Percentiles rank a stretch among this genome's conserved stretches.
Evolutionary conservation across 2,329 filamentous ascomycete genomes (phyloP).

Genomic region (Trichophyton mentagrophytes): DNA sequence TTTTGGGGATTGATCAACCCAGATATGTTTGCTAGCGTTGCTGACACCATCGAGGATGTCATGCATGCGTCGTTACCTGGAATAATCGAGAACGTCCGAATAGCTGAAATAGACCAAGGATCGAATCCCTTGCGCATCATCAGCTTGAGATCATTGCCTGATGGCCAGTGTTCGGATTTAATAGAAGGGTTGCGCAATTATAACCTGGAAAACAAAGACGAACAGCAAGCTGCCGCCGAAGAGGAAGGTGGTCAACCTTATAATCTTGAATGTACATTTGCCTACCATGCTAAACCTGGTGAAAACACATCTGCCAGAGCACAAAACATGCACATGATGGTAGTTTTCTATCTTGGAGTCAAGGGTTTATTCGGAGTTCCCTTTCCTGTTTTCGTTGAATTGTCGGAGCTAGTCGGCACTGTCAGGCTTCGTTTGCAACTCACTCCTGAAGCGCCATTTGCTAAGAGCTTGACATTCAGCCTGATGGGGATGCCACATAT

Average conservation of each 20-base stretch:
- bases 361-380: slow-evolving; percentile 82
- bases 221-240: slow-evolving; percentile 73
- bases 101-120: slow-evolving; percentile 89
- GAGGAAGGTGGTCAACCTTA: slow-evolving; percentile 88
- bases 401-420: slow-evolving; percentile 83
- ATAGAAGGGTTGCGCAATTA: slow-evolving; percentile 68
- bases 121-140: slow-evolving; percentile 80
- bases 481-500: slow-evolving; percentile 90
- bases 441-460: slow-evolving; percentile 79
- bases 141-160: slow-evolving; percentile 73
- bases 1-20: slow-evolving; percentile 89
- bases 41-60: slow-evolving; percentile 88
- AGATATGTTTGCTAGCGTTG: slow-evolving; percentile 82
- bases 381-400: slow-evolving; percentile 74
- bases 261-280: slow-evolving; percentile 80
- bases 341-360: slow-evolving; percentile 86
- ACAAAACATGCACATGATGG: slow-evolving; percentile 91
- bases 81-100: slow-evolving; percentile 84
- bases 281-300: slow-evolving; percentile 71
- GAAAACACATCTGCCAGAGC: slow-evolving; percentile 65
- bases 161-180: slow-evolving; percentile 65
- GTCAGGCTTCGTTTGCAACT: slow-evolving; percentile 71
- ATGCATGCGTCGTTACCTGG: slow-evolving; percentile 92
- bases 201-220: slow-evolving; percentile 69
- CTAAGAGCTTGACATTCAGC: slow-evolving; percentile 85